A percentile compares a stretch with the other conserved stretches of the same genome.
These are phyloP conservation scores for Marasmius oreades DNA, from an alignment of 1,284 basidiomycete species.

Conservation along the genomic window DNA sequence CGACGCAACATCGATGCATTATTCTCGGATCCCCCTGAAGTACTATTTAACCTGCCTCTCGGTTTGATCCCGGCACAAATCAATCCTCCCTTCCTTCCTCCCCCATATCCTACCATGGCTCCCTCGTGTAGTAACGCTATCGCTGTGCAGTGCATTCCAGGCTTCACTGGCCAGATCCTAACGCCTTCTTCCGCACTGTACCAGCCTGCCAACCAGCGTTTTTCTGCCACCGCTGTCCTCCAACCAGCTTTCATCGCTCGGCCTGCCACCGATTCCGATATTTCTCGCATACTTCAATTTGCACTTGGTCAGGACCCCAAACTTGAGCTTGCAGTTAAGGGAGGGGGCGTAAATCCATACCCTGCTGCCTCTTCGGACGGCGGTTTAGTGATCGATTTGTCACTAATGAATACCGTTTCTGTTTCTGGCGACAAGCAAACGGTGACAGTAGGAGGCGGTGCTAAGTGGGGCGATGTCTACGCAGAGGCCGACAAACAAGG, in stretches of 20 bases:
- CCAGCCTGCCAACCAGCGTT: neutral
- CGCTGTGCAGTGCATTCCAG: too few relatives aligned
- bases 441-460: conserved; percentile 15
- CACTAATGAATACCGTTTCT: neutral
- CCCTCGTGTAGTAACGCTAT: too few relatives aligned
- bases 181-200: neutral
- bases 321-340: conserved; percentile 12
- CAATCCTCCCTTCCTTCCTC: too few relatives aligned
- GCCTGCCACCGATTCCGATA: neutral
- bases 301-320: neutral
- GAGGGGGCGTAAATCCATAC: conserved; percentile 7
- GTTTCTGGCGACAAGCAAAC: conserved; percentile 3
- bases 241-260: neutral
- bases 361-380: neutral
- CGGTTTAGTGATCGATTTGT: conserved; percentile 2
- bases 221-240: neutral
- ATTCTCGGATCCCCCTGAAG: too few relatives aligned
- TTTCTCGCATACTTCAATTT: neutral
- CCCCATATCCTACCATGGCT: too few relatives aligned
- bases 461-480: conserved; percentile 19
- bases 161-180: neutral
- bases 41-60: too few relatives aligned
- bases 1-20: too few relatives aligned
- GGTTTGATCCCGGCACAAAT: too few relatives aligned
- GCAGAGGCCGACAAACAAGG: conserved; percentile 5